These are phyloP conservation scores for Phaffia rhodozyma DNA, from an alignment of 1,284 basidiomycete species.

Conservation along the genomic window DNA sequence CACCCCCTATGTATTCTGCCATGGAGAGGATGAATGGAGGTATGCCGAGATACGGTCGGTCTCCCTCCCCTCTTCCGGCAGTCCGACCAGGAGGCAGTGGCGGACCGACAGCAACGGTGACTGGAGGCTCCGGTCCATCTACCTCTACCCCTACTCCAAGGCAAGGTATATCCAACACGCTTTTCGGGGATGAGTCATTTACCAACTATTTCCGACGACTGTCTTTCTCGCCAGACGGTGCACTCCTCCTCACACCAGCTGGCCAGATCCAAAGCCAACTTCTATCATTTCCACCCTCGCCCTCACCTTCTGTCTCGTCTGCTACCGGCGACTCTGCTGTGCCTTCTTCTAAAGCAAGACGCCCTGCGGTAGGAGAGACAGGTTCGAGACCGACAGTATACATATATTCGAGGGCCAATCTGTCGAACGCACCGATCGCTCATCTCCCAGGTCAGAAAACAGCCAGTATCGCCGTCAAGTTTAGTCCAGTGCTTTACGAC, in stretches of 20 bases:
- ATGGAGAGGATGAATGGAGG: neutral
- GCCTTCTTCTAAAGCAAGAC: constrained; percentile 22
- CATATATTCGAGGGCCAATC: constrained; percentile 89
- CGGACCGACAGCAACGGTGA: constrained; percentile 19
- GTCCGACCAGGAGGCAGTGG: constrained; percentile 45
- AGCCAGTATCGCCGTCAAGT: constrained; percentile 81
- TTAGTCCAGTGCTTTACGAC: constrained; percentile 87
- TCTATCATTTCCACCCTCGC: constrained; percentile 33
- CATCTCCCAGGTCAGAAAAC: constrained; percentile 95
- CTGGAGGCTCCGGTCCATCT: constrained; percentile 32
- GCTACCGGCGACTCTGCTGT: constrained; percentile 43
- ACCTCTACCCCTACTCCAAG: constrained; percentile 39
- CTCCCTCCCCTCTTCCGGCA: constrained; percentile 79
- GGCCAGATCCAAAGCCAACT: constrained; percentile 89
- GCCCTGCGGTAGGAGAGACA: constrained; percentile 31
- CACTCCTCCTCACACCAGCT: constrained; percentile 81
- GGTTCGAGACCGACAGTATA: constrained; percentile 63
- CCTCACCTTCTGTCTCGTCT: constrained; percentile 33
- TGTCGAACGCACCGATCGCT: constrained; percentile 79
- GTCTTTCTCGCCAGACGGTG: constrained; percentile 89
- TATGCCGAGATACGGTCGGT: constrained; percentile 50
- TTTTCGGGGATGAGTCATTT: constrained; percentile 92
- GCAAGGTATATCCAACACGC: constrained; percentile 43
- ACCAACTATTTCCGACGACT: constrained; percentile 93
- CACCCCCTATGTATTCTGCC: constrained; percentile 22